Evolutionary conservation across 495 filamentous ascomycete species (phyloP).

Genomic region (Stereocaulon alpinum): DNA sequence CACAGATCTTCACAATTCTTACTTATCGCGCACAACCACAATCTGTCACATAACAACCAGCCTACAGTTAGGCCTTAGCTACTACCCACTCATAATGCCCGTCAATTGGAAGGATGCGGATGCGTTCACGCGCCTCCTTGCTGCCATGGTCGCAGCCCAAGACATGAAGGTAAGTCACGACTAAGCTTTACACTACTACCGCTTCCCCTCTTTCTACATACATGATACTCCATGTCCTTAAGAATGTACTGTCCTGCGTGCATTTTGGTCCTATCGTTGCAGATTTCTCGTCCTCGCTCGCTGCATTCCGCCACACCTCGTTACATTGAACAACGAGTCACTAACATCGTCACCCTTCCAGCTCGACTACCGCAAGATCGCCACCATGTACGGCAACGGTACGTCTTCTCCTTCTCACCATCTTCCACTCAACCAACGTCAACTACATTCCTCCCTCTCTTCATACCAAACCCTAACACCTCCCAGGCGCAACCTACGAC

Average conservation of each 20-base stretch:
- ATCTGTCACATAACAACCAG: neutral
- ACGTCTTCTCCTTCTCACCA: neutral
- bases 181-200: neutral
- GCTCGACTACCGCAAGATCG: constrained; percentile 25
- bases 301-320: neutral
- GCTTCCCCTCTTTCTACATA: neutral
- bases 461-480: neutral
- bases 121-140: constrained; percentile 27
- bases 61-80: neutral
- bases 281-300: too few relatives aligned
- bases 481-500: constrained; percentile 32
- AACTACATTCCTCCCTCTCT: neutral
- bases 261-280: too few relatives aligned
- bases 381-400: constrained; percentile 24
- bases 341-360: neutral
- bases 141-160: constrained; percentile 27
- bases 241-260: too few relatives aligned
- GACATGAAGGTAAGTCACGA: constrained; percentile 18
- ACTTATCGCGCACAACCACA: neutral
- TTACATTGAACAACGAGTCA: neutral
- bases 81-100: constrained; percentile 22
- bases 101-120: constrained; percentile 31
- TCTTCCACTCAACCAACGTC: neutral
- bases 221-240: neutral
- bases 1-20: constrained; percentile 4